phyloP scores from a whole-genome alignment of 345 rosid species.

The Laguncularia racemosa region DNA sequence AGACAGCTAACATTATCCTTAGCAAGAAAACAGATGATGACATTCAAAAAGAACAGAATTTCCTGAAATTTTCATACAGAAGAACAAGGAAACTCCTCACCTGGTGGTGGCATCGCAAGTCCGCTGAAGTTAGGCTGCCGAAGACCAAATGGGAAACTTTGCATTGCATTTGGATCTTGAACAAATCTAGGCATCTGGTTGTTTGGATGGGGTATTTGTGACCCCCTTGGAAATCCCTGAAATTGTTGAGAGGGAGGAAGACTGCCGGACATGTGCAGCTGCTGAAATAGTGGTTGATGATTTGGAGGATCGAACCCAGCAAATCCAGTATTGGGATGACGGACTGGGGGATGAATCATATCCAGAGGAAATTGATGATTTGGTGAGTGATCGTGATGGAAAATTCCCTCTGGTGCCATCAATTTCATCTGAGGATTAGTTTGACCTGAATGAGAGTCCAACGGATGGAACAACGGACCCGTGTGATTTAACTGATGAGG shows the following conservation, averaged over 20 bases:
- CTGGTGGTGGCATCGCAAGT: constrained; percentile 33
- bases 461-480: constrained; percentile 39
- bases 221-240: constrained; percentile 51
- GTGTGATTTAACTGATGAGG: constrained; percentile 49
- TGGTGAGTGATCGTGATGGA: constrained; percentile 42
- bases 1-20: too few species aligned
- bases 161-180: constrained; percentile 52
- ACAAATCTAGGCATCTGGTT: constrained; percentile 46
- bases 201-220: constrained; percentile 38
- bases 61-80: background rate
- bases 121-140: constrained; percentile 48
- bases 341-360: constrained; percentile 60
- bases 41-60: background rate
- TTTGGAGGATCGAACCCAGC: constrained; percentile 56
- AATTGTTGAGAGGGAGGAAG: constrained; percentile 48
- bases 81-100: constrained; percentile 4
- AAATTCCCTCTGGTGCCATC: constrained; percentile 40
- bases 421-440: constrained; percentile 54
- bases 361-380: constrained; percentile 49
- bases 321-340: constrained; percentile 36
- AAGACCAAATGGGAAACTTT: constrained; percentile 53
- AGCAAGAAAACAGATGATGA: background rate
- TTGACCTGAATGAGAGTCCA: constrained; percentile 56
- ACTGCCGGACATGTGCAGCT: constrained; percentile 57
- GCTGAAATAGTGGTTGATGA: constrained; percentile 51